Base-by-base conservation (phyloP, 495 filamentous ascomycete genomes). In the Pseudevernia furfuracea region DNA sequence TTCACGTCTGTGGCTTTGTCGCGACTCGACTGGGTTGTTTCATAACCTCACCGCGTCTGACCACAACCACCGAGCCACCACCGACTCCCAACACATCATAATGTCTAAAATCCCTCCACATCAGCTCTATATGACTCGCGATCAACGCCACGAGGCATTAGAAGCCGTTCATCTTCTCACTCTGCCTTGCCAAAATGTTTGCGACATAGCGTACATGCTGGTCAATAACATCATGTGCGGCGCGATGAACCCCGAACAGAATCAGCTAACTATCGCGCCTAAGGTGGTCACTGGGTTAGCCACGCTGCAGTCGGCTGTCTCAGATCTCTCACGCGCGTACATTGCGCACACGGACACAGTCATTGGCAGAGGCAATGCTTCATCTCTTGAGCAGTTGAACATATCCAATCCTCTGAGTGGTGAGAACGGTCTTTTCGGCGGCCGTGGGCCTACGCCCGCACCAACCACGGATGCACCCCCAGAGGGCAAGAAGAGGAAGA, bases 401-500 rank as follows among this genome's bases (percentile, higher is more conserved):
- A 76, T 82, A 65, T 71, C 76, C 10, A 72, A 74, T 59, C 74
- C 79, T 30, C 72, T 81, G 21, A 71, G 68, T 23, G 67, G 72
- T 8, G 76, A 81, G 7, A 75, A 71, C 63, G 73, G 75, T 36
- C 67, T 80, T 60, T 70, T 80, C 58, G 71, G 70, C 52, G 67
- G 59, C 14, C 69, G 64, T 58, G 70, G 55, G 53, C 69, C 68
- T 59, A 75, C 66, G 58, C 74, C 57, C 71, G 68, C 70, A 17
- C 71, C 71, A 7, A 77, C 76, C 56, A 72, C 76, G 15, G 72
- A 72, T 17, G 72, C 74, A 12, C 74, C 79, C 9, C 82, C 82
- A 15, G 81, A 83, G 60, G 84, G 83, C 71, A 89, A 89, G 80
- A 89, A 90, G 73, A 89, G 90, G 79, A 94, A 92, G 84, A 87